Base-by-base conservation (phyloP, 164 flowering plant genomes). In the Sextonia rubra region DNA sequence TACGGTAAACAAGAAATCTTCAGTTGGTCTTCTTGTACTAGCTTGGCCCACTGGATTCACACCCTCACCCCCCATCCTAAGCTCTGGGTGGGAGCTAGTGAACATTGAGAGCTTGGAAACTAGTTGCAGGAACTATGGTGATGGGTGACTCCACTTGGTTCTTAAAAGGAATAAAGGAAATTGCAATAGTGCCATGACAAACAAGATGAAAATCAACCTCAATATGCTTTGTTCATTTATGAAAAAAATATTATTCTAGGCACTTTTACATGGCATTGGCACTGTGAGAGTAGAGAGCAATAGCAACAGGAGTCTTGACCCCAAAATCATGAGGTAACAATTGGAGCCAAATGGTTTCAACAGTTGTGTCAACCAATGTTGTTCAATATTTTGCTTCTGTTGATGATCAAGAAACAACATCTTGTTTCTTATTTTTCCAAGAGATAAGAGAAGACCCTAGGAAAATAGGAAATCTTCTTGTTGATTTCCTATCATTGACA, bases 181-280 rank as follows among this genome's bases (percentile, higher is more conserved):
- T 5, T 32, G 37, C 37, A 30, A 5, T 30, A 30, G 37, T 30
- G 37, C 37, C 60, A 17, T 20, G 60, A 20, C 4, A n/a, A 56
- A 37, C 24, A 67, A 67, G 32, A 37, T 29, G 55, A 23, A 2
- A 67, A 30, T 67, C 26, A 4, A 67, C 18, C 49, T 67, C 69
- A 67, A 67, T 67, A 37, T 67, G 55, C 49, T 67, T 30, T 18
- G 47, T 67, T 30, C 69, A 17, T 30, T 67, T n/a, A 67, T 67
- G 4, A 44, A 67, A 44, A 67, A 44, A 7, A 15, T 23, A 11
- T 2, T 8, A 8, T 67, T 67, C 12, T 30, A 2, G 2, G 32
- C 18, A 67, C 32, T 67, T 14, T 67, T 6, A 30, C n/a, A 67
- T 67, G 9, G 22, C 25, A 12, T 49, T 30, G 5, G 4, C 32